Conservation (phyloP, 2,329 filamentous ascomycete genomes). For the Claviceps purpurea region DNA sequence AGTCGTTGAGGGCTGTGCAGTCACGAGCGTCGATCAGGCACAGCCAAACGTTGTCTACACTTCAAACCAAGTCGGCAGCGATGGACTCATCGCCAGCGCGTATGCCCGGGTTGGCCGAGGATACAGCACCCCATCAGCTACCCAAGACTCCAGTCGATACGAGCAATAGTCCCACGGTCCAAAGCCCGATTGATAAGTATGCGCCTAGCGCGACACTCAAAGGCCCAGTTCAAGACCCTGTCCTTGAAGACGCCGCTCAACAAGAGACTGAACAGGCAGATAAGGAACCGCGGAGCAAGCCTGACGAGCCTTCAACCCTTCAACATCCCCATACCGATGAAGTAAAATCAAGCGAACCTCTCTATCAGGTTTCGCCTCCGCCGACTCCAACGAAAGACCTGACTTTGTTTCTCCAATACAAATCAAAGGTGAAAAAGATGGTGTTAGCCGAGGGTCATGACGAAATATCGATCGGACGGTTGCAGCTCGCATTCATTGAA, state of each 20-base stretch:
- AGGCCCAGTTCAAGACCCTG: slow-evolving; percentile 39
- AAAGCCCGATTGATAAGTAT: slow-evolving; percentile 54
- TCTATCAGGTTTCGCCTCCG: slow-evolving; percentile 51
- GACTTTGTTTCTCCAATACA: slow-evolving; percentile 90
- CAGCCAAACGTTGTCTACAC: slow-evolving; percentile 35
- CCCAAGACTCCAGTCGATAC: slow-evolving; percentile 8
- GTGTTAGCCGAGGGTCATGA: slow-evolving; percentile 72
- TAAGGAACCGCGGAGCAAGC: slow-evolving; percentile 9
- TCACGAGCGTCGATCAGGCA: slow-evolving; percentile 37
- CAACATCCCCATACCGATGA: slow-evolving; percentile 21
- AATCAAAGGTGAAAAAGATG: slow-evolving; percentile 94
- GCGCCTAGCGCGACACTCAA: slow-evolving; percentile 44
- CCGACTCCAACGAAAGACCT: slow-evolving; percentile 63
- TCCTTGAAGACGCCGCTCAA: slow-evolving; percentile 8
- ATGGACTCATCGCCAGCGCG: slow-evolving; percentile 51
- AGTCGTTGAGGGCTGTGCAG: slow-evolving; percentile 63
- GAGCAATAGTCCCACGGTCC: slow-evolving; percentile 22
- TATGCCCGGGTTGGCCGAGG: slow-evolving; percentile 50
- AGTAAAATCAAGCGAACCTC: slow-evolving; percentile 31
- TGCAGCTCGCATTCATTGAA: slow-evolving; percentile 95
- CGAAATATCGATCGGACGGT: slow-evolving; percentile 70
- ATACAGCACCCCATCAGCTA: slow-evolving; percentile 21
- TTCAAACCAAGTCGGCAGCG: slow-evolving; percentile 24
- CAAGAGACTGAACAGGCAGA: slow-evolving; percentile 7
- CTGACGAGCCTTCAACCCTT: slow-evolving; percentile 9